Base-by-base conservation (phyloP, 371 early-diverging fungal genomes). In the Mortierella sp. region DNA sequence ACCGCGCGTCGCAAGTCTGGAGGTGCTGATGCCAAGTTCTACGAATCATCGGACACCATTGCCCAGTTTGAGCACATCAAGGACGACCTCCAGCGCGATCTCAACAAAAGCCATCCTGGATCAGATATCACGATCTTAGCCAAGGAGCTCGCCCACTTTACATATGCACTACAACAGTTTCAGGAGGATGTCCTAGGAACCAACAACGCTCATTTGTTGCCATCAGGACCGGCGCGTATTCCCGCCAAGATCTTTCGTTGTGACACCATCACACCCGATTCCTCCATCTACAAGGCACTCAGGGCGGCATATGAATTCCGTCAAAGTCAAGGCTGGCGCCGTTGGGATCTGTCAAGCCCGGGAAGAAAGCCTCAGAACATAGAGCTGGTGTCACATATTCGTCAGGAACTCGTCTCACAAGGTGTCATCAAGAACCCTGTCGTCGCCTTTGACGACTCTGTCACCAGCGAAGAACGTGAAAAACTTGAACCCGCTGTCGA, bases 181-280 rank as follows among this genome's bases (percentile, higher is more conserved):
- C 92, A 91, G 68, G 83, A 88, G 54, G 86, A 86, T 41, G 76
- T 68, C 59, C 77, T 91, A 9, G 90, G 88, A 54, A 21, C 77
- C 65, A 47, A 71, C 65, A 43, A 57, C 34, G 65, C 74, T 14
- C 73, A 63, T 1, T 52, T 55, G 8, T 55, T 48, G 13, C 47
- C 43, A 2, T 54, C 60, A 9, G 71, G 73, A 5, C 78, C 84
- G 2, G 56, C 84, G 8, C 83, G 88, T 24, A 85, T 92, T 40
- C 90, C 91, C 10, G 78, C 85, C 17, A 88, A 86, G 56, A 63
- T 88, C 7, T 88, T 92, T 62, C 86, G 84, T 57, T 55, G 82
- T 1, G 74, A 85, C 41, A 61, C 66, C 22, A 55, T 82, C 37
- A 60, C 79, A 2, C 66, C 67, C 1, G 78, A 57, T 1, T 63